Evolutionary conservation across 2,329 filamentous ascomycete genomes (phyloP).

Genomic region (Penicillium polonicum): DNA sequence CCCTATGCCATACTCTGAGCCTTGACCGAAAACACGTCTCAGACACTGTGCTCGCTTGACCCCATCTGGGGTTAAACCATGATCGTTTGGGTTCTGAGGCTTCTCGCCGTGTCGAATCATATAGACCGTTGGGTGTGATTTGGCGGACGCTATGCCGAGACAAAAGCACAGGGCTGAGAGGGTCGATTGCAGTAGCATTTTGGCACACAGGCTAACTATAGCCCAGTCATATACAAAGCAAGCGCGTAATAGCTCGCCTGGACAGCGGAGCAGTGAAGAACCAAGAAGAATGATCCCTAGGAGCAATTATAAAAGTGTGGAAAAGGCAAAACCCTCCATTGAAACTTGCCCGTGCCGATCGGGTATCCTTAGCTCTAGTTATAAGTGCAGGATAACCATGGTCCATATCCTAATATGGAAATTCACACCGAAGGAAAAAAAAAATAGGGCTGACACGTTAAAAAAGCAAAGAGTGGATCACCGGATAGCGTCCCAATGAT

Average conservation of each 20-base stretch:
- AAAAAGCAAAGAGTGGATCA: slow-evolving; percentile 13
- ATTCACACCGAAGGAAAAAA: not conserved
- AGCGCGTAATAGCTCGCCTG: not conserved
- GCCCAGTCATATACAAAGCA: not conserved
- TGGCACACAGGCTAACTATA: not conserved
- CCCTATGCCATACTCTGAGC: slow-evolving; percentile 27
- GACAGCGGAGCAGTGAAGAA: not conserved
- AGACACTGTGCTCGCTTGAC: slow-evolving; percentile 30
- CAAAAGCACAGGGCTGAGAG: not conserved
- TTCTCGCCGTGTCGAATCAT: slow-evolving; percentile 36
- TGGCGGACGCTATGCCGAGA: slow-evolving; percentile 4
- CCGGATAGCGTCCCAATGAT: slow-evolving; percentile 10
- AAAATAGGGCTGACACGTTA: not conserved
- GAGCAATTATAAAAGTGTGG: no score
- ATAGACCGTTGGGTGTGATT: slow-evolving; percentile 25
- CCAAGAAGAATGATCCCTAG: no score
- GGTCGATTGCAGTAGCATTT: slow-evolving; percentile 5
- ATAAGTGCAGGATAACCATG: not conserved
- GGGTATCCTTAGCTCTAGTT: not conserved
- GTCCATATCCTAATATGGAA: not conserved
- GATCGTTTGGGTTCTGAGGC: slow-evolving; percentile 22
- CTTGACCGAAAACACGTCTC: slow-evolving; percentile 26
- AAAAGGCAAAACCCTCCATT: not conserved
- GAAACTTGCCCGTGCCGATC: not conserved
- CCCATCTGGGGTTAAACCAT: slow-evolving; percentile 27